Evolutionary conservation across 768 basidiomycete species (phyloP).

Genomic region (Neoboletus magnificus): DNA sequence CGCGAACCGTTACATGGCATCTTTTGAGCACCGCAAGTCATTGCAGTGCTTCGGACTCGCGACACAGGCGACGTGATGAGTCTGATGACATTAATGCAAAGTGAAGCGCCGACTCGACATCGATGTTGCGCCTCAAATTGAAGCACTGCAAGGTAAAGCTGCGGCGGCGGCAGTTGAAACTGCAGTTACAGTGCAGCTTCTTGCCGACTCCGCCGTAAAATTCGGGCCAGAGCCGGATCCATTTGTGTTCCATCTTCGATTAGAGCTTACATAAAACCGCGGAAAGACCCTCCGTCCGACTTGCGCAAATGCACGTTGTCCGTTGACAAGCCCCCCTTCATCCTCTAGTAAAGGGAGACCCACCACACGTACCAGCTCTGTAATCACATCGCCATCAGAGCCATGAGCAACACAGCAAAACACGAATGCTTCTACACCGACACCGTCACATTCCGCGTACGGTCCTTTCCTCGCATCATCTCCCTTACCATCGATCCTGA

Average conservation of each 20-base stretch:
- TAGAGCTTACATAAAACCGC: not conserved
- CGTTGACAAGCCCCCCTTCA: not conserved
- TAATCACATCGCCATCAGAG: not conserved
- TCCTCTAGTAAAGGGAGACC: not conserved
- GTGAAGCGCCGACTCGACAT: not conserved
- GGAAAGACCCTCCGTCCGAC: too few relatives aligned
- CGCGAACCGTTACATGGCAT: not conserved
- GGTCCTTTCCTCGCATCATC: not conserved
- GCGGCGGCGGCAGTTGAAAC: too few relatives aligned
- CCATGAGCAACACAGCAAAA: not conserved
- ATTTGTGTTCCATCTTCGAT: not conserved
- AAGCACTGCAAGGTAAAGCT: not conserved
- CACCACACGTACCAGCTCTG: not conserved
- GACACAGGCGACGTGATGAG: constrained; percentile 6
- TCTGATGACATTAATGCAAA: not conserved
- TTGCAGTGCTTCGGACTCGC: not conserved
- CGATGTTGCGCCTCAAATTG: not conserved
- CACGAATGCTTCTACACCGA: constrained; percentile 8
- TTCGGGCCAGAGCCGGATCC: not conserved
- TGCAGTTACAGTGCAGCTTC: not conserved
- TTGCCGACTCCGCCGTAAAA: not conserved
- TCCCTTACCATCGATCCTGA: not conserved
- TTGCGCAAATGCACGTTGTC: too few relatives aligned
- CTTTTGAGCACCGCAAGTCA: not conserved
- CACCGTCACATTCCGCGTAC: constrained; percentile 15